Base-by-base conservation (phyloP, 495 filamentous ascomycete species). In the Xylaria venustula region DNA sequence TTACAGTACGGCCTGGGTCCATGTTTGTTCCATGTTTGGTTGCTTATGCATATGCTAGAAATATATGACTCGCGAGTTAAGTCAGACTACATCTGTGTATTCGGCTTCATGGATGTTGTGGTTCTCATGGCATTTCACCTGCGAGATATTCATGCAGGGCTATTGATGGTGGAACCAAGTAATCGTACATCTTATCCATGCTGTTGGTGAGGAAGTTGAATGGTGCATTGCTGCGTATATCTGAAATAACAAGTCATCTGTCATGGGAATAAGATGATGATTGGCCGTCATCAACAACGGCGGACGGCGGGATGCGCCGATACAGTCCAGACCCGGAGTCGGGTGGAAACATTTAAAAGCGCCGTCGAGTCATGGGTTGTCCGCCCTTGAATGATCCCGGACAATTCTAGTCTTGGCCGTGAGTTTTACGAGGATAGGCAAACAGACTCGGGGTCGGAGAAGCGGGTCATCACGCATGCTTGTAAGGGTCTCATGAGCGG, bases 261-360 rank as follows among this genome's bases (percentile, higher is more conserved):
- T 34, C 30, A 34, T 34, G 5, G 5, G 30, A 34, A 5, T 5
- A 34, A 11, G 42, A 6, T 20, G 36, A 8, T 41, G n/a, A n/a
- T n/a, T n/a, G n/a, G n/a, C n/a, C n/a, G n/a, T n/a, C n/a, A n/a
- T n/a, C n/a, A n/a, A n/a, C n/a, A n/a, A n/a, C n/a, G n/a, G n/a
- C n/a, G 22, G 20, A 15, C 50, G 51, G 52, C 53, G 53, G 53
- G 53, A 25, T 25, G 40, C 40, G 53, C 53, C 37, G 53, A 45
- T 9, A 19, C 5, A 42, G 23, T 4, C n/a, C 15, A 37, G 12
- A 9, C 5, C 40, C 40, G 42, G 42, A 45, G 14, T 20, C 42
- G 42, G 42, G n/a, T 20, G 11, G 17, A 45, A 45, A 22, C n/a
- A 22, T 22, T 41, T 6, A 6, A 22, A 3, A 12, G 7, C 37